Percentiles rank a stretch among this genome's conserved stretches.
Evolutionary conservation across 805 yeast species (phyloP).

Genomic region (Cyberlindnera xishuangbannaensis): DNA sequence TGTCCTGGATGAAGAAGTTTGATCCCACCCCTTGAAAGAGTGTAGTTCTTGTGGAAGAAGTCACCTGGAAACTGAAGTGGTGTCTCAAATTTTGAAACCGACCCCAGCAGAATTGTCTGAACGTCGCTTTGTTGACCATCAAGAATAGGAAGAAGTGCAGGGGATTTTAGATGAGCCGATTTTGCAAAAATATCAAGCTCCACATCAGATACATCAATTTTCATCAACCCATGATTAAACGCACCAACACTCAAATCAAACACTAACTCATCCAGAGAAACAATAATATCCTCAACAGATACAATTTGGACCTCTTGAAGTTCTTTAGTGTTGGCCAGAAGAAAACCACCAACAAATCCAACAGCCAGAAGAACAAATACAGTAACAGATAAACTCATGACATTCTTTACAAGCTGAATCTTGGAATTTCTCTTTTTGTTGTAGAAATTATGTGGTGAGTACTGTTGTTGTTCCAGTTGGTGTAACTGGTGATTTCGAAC

Average conservation of each 20-base stretch:
- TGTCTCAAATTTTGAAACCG: constrained; percentile 58
- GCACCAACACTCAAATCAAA: constrained; percentile 77
- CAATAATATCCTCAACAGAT: constrained; percentile 63
- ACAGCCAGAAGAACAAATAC: constrained; percentile 48
- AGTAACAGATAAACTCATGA: constrained; percentile 30
- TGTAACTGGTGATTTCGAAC: constrained; percentile 12
- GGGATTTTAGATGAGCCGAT: constrained; percentile 39
- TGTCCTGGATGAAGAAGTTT: constrained; percentile 72
- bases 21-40: constrained; percentile 60
- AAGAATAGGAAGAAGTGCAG: constrained; percentile 6
- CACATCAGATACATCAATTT: constrained; percentile 54
- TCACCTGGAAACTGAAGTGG: constrained; percentile 76
- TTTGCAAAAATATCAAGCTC: constrained; percentile 85
- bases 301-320: constrained; percentile 58
- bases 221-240: constrained; percentile 80
- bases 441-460: constrained; percentile 46
- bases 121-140: constrained; percentile 17
- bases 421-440: constrained; percentile 24
- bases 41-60: constrained; percentile 56
- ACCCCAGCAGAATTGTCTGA: constrained; percentile 72
- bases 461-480: constrained; percentile 20
- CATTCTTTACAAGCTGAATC: constrained; percentile 29
- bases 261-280: constrained; percentile 77
- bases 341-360: constrained; percentile 79
- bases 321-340: constrained; percentile 83